Evolutionary conservation across 345 rosid genomes (phyloP), one percentile per base, ranked within the genome.

Genomic region (Boechera retrofracta): DNA sequence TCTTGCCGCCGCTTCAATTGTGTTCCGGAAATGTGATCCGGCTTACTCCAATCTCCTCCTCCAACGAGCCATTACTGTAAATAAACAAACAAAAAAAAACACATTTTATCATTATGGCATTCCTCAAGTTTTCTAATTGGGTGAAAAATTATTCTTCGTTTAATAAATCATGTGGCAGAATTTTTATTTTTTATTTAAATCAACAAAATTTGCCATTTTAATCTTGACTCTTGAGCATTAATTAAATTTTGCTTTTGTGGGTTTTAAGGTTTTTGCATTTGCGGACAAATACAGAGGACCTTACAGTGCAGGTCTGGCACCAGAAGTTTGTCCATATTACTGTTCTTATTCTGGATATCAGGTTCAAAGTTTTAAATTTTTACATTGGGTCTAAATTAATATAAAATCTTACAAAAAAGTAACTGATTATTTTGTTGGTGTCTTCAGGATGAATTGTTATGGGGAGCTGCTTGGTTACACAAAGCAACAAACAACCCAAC

Each of bases 401-500:
- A 8, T 32, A 26, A 36, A 36, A 28, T 18, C 39, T 15, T 7
- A 16, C 6, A 47, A 51, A 47, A 48, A 49, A 24, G 6, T 28
- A 12, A 18, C 6, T 12, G 8, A 7, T 18, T 16, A 11, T 29
- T 8, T 35, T 28, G 15, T 8, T 33, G 51, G 51, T 18, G 38
- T 28, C 13, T 11, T 9, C 56, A 94, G 95, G 98, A 90, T 83
- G 98, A 91, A 68, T 81, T 94, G 72, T 16, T 91, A 0, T 94
- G 98, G 98, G 97, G 87, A 39, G 96, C 98, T 59, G 80, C 92
- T 51, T 94, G 98, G 98, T 62, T 94, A 53, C 85, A 74, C 47
- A 87, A 76, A 71, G 98, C 97, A 35, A 89, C 95, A n/a, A 81
- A 70, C 52, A 63, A 52, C 3, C 42, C 76, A 42, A n/a, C 21